Percentiles rank a stretch among this genome's conserved stretches.
These are phyloP conservation scores for Tylopilus subfusipes DNA, from an alignment of 768 basidiomycete genomes.

Conservation along the genomic window DNA sequence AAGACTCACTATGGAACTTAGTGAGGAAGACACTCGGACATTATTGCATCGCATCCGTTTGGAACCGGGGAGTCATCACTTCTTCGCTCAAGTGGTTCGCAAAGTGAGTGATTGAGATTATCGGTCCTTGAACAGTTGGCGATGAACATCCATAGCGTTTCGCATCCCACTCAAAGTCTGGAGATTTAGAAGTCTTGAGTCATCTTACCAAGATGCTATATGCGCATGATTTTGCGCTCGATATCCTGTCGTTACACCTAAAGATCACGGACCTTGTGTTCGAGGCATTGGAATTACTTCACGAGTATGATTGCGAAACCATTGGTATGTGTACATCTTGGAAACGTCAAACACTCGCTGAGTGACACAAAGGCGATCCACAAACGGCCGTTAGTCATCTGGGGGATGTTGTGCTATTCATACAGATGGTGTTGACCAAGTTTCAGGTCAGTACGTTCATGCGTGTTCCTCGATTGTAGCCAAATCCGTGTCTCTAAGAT, in stretches of 20 bases:
- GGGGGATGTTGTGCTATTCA: conserved; percentile 75
- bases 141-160: conserved; percentile 49
- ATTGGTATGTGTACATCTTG: conserved; percentile 52
- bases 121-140: not conserved
- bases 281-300: conserved; percentile 56
- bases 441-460: conserved; percentile 48
- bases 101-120: conserved; percentile 44
- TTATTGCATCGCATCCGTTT: conserved; percentile 43
- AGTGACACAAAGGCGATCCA: conserved; percentile 59
- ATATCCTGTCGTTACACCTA: conserved; percentile 66
- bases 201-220: conserved; percentile 67
- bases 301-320: conserved; percentile 76
- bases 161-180: conserved; percentile 42
- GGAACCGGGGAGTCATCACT: conserved; percentile 55
- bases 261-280: conserved; percentile 63
- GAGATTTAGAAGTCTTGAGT: conserved; percentile 68
- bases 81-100: conserved; percentile 52
- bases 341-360: not conserved
- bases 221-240: conserved; percentile 54
- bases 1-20: conserved; percentile 52
- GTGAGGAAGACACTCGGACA: conserved; percentile 34
- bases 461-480: not conserved
- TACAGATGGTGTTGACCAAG: conserved; percentile 60
- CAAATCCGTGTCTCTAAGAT: conserved; percentile 39
- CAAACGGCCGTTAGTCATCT: conserved; percentile 77